Evolutionary conservation across 164 flowering plant genomes (phyloP).

Genomic region (Cinnamomum chago): DNA sequence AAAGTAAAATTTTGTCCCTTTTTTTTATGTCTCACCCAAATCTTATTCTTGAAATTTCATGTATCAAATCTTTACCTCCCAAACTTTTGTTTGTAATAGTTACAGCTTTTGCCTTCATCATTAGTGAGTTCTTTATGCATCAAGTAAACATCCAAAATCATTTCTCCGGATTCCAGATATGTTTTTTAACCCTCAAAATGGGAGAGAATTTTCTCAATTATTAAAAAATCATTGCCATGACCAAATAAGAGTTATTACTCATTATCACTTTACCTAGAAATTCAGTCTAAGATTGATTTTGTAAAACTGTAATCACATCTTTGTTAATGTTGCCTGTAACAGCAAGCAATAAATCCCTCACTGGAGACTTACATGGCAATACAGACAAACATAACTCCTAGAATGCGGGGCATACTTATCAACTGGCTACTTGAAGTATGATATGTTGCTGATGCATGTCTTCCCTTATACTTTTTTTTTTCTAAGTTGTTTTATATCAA

Average conservation of each 20-base stretch:
- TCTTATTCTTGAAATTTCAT: background rate
- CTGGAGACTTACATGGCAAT: conserved; percentile 49
- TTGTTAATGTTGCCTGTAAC: conserved; percentile 7
- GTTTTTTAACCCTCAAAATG: background rate
- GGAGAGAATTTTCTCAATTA: background rate
- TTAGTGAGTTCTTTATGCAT: background rate
- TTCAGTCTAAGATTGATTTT: background rate
- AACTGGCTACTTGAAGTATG: conserved; percentile 89
- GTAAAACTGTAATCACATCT: background rate
- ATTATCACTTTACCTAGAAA: background rate
- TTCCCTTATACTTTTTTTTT: background rate
- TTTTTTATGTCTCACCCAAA: background rate
- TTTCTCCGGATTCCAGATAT: too few species aligned
- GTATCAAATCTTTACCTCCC: background rate
- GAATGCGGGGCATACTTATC: conserved; percentile 73
- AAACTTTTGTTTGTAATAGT: background rate
- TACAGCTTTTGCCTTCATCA: background rate
- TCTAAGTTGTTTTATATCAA: background rate
- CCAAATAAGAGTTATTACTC: background rate
- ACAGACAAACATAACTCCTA: conserved; percentile 61
- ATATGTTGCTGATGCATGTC: background rate
- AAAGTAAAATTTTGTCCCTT: background rate
- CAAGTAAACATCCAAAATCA: background rate
- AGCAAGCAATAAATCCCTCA: conserved; percentile 53
- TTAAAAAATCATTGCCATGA: background rate